Evolutionary conservation across 441 rosid genomes (phyloP).

Genomic region (Corymbia calophylla): DNA sequence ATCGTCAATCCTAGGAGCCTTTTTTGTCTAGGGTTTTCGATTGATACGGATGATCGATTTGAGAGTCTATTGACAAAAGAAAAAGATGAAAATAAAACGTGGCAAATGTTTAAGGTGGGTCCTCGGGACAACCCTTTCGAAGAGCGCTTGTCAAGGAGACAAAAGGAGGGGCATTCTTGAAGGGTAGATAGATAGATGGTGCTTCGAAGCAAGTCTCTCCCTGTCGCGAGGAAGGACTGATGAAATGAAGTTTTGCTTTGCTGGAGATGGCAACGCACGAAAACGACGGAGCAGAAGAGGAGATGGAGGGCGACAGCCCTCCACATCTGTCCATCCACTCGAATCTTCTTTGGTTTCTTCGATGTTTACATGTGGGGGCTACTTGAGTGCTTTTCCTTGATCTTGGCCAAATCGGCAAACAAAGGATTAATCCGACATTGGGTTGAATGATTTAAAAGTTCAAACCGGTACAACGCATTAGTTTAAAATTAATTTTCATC

Average conservation of each 20-base stretch:
- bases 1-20: neutral
- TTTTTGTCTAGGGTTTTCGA: neutral
- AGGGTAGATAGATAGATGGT: neutral
- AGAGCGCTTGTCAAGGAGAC: neutral
- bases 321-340: neutral
- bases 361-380: neutral
- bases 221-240: neutral
- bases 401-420: neutral
- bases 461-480: accelerated
- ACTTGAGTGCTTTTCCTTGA: neutral
- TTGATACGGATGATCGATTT: neutral
- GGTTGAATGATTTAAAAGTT: neutral
- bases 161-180: neutral
- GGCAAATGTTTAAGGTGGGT: neutral
- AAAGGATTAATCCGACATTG: accelerated
- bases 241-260: neutral
- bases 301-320: neutral
- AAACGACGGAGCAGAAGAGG: neutral
- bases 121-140: neutral
- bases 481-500: neutral
- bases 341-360: neutral
- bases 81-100: neutral
- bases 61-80: neutral
- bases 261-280: neutral
- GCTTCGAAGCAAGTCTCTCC: neutral